phyloP scores from a whole-genome alignment of 1,284 basidiomycete species.

The Apiotrichum sp. region DNA sequence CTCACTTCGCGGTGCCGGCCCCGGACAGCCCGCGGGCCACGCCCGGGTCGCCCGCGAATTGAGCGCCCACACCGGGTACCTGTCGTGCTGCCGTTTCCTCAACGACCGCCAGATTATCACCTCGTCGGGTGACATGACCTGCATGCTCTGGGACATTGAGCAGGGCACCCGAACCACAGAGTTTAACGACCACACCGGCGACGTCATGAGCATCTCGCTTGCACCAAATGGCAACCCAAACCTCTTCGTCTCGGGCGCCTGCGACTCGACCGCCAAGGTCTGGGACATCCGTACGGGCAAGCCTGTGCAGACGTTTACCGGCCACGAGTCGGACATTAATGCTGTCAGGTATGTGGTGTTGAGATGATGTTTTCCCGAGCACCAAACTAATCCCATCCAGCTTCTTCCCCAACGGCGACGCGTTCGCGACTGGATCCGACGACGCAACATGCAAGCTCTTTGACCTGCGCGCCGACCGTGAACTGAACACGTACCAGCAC shows the following conservation, averaged over 20 bases:
- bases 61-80: constrained; percentile 93
- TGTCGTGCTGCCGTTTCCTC: constrained; percentile 96
- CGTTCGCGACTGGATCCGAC: constrained; percentile 97
- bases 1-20: constrained; percentile 56
- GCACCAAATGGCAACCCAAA: constrained; percentile 91
- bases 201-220: constrained; percentile 97
- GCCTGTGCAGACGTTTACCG: constrained; percentile 96
- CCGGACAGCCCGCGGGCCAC: constrained; percentile 39
- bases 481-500: constrained; percentile 93
- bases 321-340: constrained; percentile 98
- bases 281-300: constrained; percentile 98
- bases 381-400: constrained; percentile 47
- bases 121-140: constrained; percentile 97
- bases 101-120: constrained; percentile 98
- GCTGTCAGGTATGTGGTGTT: constrained; percentile 72
- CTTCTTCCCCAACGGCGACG: constrained; percentile 98
- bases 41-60: constrained; percentile 68
- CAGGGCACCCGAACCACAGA: constrained; percentile 90
- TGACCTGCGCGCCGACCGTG: constrained; percentile 94
- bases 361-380: too few relatives aligned
- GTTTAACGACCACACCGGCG: constrained; percentile 98
- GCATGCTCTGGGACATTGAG: constrained; percentile 99
- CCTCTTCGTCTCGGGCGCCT: constrained; percentile 95
- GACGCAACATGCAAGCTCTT: constrained; percentile 97
- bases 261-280: constrained; percentile 94